Percentiles rank a stretch among this genome's conserved stretches.
phyloP scores from a whole-genome alignment of 1,284 basidiomycete species.

The Naganishia sp. region DNA sequence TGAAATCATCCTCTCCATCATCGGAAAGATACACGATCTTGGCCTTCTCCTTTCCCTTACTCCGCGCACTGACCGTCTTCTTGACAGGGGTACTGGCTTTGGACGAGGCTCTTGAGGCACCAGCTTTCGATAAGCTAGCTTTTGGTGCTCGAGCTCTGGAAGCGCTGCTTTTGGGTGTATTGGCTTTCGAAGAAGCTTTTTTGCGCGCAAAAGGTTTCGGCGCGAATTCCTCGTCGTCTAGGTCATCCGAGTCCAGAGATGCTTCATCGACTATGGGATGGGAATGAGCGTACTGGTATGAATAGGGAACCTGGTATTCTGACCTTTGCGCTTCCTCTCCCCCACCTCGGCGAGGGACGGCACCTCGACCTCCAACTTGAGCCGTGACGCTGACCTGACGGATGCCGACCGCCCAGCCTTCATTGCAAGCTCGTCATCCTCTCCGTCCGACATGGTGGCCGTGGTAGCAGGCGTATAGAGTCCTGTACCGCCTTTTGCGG shows the following conservation, averaged over 20 bases:
- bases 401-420: not conserved
- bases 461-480: conserved; percentile 12
- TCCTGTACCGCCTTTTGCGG: conserved; percentile 3
- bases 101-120: conserved; percentile 11
- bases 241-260: conserved; percentile 11
- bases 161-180: not conserved
- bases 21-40: conserved; percentile 18
- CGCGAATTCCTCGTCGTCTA: conserved; percentile 13
- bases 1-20: conserved; percentile 15
- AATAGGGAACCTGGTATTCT: not conserved
- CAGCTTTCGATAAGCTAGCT: not conserved
- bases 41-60: conserved; percentile 20
- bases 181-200: not conserved
- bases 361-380: conserved; percentile 11
- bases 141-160: conserved; percentile 2
- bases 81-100: conserved; percentile 14
- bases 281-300: too few species aligned
- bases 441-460: conserved; percentile 7
- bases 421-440: conserved; percentile 18
- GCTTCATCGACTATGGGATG: not conserved
- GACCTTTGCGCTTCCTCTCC: conserved; percentile 11
- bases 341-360: not conserved
- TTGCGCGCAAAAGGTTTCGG: conserved; percentile 6
- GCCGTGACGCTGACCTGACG: not conserved
- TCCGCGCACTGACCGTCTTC: not conserved